Percentiles rank a stretch among this genome's conserved stretches.
phyloP scores from a whole-genome alignment of 495 filamentous ascomycete genomes.

The Aspergillus biplanus region DNA sequence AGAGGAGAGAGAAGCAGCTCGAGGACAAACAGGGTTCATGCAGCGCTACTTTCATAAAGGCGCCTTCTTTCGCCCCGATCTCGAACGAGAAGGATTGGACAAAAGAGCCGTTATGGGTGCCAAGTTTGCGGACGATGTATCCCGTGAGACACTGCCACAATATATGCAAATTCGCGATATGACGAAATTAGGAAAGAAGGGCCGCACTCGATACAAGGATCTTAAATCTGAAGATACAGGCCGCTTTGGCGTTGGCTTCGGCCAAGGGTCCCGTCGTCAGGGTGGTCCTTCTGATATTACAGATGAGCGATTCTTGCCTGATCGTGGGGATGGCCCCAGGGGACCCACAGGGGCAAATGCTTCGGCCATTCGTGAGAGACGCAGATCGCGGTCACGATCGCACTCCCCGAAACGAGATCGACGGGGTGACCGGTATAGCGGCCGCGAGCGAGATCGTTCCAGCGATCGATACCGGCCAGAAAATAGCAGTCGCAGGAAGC shows the following conservation, averaged over 20 bases:
- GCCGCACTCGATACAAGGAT: constrained; percentile 87
- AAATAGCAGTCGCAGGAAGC: constrained; percentile 55
- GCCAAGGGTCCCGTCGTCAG: constrained; percentile 45
- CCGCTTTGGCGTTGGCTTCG: constrained; percentile 69
- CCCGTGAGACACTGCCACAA: constrained; percentile 80
- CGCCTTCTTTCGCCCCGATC: constrained; percentile 88
- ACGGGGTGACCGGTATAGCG: constrained; percentile 35
- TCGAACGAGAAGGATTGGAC: constrained; percentile 71
- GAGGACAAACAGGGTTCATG: constrained; percentile 88
- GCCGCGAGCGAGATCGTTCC: constrained; percentile 46
- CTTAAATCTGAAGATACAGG: constrained; percentile 92
- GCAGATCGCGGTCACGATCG: constrained; percentile 40
- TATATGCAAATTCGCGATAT: constrained; percentile 93
- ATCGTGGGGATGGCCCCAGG: constrained; percentile 48
- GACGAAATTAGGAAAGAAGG: constrained; percentile 92
- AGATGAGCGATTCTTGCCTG: constrained; percentile 77
- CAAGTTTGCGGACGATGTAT: constrained; percentile 76
- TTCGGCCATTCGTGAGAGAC: constrained; percentile 45
- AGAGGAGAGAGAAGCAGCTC: constrained; percentile 78
- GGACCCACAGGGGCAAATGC: constrained; percentile 57
- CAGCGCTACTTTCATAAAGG: constrained; percentile 98
- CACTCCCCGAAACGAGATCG: constrained; percentile 40
- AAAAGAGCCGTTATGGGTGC: constrained; percentile 80
- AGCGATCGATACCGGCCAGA: constrained; percentile 46
- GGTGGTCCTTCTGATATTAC: constrained; percentile 48